phyloP scores from a whole-genome alignment of 176 grass and related monocot genomes.

The Oryza australiensis region DNA sequence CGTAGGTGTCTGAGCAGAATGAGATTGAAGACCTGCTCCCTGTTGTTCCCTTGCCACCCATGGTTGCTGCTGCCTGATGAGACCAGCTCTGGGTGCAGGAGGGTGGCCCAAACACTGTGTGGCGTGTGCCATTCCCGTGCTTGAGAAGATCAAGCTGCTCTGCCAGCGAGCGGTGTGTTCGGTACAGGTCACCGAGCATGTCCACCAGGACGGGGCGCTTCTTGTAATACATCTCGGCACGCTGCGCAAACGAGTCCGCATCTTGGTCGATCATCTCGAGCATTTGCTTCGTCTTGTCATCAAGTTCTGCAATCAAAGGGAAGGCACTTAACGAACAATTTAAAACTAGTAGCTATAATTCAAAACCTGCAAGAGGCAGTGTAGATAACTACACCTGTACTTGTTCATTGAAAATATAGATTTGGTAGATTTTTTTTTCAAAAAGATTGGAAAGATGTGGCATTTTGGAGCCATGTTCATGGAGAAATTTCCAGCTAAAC shows the following conservation, averaged over 20 bases:
- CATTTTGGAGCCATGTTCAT: neutral
- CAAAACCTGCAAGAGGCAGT: neutral
- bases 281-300: constrained; percentile 85
- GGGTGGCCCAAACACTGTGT: constrained; percentile 40
- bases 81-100: constrained; percentile 44
- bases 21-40: constrained; percentile 21
- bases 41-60: constrained; percentile 9
- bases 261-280: constrained; percentile 84
- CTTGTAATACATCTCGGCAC: constrained; percentile 96
- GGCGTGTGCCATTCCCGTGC: constrained; percentile 34
- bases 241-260: constrained; percentile 85
- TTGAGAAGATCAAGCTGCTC: constrained; percentile 84
- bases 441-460: neutral
- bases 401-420: neutral
- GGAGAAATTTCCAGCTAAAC: neutral
- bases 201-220: constrained; percentile 72
- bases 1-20: constrained; percentile 49
- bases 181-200: constrained; percentile 85
- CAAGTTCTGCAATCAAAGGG: constrained; percentile 55
- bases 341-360: neutral
- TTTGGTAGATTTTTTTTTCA: neutral
- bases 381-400: neutral
- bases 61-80: neutral
- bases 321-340: neutral
- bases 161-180: constrained; percentile 68